These are phyloP conservation scores for Lachancea kluyveri DNA, from an alignment of 805 yeast genomes.

Conservation along the genomic window DNA sequence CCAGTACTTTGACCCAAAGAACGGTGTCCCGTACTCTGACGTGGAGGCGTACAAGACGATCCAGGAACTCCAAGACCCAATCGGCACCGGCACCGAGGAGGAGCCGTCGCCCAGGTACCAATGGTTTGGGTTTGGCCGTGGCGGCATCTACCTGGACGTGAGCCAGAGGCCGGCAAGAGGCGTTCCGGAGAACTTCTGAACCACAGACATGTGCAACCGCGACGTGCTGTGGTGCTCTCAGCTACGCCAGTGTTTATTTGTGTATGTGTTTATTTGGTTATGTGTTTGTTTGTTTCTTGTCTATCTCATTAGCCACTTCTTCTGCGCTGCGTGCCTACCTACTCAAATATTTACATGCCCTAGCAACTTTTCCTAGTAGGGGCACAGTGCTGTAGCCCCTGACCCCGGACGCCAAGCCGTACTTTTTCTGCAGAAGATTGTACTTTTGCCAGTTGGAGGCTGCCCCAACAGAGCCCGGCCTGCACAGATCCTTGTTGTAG, in stretches of 20 bases:
- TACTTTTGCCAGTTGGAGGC: slow-evolving; percentile 5
- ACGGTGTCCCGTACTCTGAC: slow-evolving; percentile 80
- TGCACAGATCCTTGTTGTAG: slow-evolving; percentile 20
- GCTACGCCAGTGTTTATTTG: no score
- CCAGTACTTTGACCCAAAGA: slow-evolving; percentile 78
- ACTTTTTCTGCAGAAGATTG: slow-evolving; percentile 10
- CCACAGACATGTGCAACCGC: not conserved
- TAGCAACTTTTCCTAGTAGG: no score
- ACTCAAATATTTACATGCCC: no score
- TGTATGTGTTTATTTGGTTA: slow-evolving; percentile 1
- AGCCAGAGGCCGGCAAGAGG: slow-evolving; percentile 64
- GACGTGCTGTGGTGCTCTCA: not conserved
- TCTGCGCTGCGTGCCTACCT: no score
- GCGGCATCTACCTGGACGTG: slow-evolving; percentile 42
- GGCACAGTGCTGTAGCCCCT: slow-evolving; percentile 2
- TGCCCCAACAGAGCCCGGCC: slow-evolving; percentile 1
- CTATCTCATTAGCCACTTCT: no score
- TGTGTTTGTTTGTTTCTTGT: not conserved
- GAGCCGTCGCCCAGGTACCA: slow-evolving; percentile 28
- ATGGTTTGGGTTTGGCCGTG: slow-evolving; percentile 46
- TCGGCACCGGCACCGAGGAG: slow-evolving; percentile 37
- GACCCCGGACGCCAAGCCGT: slow-evolving; percentile 6
- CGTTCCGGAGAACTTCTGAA: slow-evolving; percentile 76
- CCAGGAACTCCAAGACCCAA: slow-evolving; percentile 51
- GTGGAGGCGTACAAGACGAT: slow-evolving; percentile 74